A percentile compares a stretch with the other conserved stretches of the same genome.
Conservation (phyloP, 768 basidiomycete genomes). For the Boletus rufocinnamomeus region DNA sequence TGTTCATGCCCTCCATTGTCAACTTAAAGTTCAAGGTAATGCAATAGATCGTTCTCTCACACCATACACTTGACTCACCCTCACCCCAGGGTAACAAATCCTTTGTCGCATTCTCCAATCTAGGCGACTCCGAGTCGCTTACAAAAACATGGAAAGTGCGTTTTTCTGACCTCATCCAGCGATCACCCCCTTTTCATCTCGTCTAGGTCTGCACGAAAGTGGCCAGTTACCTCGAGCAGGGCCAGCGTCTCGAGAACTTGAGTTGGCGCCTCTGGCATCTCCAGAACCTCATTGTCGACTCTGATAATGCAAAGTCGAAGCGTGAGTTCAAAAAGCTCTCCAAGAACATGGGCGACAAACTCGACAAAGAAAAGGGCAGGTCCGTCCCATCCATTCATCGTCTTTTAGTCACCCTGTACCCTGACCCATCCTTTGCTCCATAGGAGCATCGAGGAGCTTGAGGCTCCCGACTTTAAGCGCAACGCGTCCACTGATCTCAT, state of each 20-base stretch:
- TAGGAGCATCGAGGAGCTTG: conserved; percentile 83
- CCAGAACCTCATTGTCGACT: conserved; percentile 88
- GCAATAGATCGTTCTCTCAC: not conserved
- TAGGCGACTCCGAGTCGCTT: conserved; percentile 79
- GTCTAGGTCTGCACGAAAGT: conserved; percentile 85
- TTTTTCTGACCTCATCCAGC: conserved; percentile 10
- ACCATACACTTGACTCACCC: conserved; percentile 8
- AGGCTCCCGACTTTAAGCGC: conserved; percentile 79
- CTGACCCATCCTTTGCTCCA: conserved; percentile 6
- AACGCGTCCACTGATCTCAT: conserved; percentile 81
- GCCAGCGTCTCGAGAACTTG: conserved; percentile 88
- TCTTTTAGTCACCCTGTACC: conserved; percentile 14
- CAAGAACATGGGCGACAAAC: conserved; percentile 86
- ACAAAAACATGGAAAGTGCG: conserved; percentile 90
- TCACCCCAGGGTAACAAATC: conserved; percentile 83
- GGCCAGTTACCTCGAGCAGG: conserved; percentile 87
- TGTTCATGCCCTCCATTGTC: conserved; percentile 73
- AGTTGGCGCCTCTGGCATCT: conserved; percentile 93
- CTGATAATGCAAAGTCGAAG: conserved; percentile 83
- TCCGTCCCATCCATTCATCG: conserved; percentile 40
- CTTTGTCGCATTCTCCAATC: conserved; percentile 90
- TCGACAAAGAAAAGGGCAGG: conserved; percentile 93
- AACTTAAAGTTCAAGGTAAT: conserved; percentile 82
- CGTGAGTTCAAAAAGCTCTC: conserved; percentile 90
- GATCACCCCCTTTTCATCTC: conserved; percentile 11